Evolutionary conservation across 352 stramenopile genomes (phyloP), one percentile per base, ranked within the genome.

Genomic region (Peronospora belbahrii): DNA sequence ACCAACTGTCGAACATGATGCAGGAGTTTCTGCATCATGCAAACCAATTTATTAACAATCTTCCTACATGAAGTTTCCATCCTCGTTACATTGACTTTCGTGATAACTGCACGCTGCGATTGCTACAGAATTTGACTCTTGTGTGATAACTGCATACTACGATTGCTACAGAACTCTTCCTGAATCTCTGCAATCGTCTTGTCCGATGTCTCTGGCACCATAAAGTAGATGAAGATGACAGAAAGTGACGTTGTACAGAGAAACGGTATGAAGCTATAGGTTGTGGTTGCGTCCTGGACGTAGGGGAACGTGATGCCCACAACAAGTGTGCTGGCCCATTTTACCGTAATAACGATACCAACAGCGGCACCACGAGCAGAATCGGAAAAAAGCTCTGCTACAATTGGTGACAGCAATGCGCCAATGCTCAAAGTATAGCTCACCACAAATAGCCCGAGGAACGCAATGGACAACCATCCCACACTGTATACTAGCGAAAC

Each of bases 141-240:
- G 22, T 6, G 3, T 25, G 22, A 6, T 6, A 25, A 25, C 6
- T 25, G 22, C 6, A 25, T 6, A 25, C 22, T 25, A 6, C 22
- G 6, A 25, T 25, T 6, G 22, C 6, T 25, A 6, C 22, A 6
- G 6, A 25, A 25, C 6, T 25, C 22, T 25, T 25, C 51, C 39
- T 82, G 73, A 53, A 88, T 88, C 43, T 83, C 70, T 10, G 79
- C 59, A 24, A 44, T 73, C 6, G 66, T 82, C 41, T 82, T 83
- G 15, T 67, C 65, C 9, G 60, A 64, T 6, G 76, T 88, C 36
- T 88, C 74, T 2, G 76, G 76, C 33, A 37, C 83, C 45, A 37
- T 59, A 13, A 51, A 50, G 9, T 51, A 46, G 20, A 51, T 59
- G 46, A 61, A 70, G n/a, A 71, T 51, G 50, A 76, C 83, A 20